phyloP scores from a whole-genome alignment of 2,329 filamentous ascomycete genomes.

The Hymenoscyphus repandus region DNA sequence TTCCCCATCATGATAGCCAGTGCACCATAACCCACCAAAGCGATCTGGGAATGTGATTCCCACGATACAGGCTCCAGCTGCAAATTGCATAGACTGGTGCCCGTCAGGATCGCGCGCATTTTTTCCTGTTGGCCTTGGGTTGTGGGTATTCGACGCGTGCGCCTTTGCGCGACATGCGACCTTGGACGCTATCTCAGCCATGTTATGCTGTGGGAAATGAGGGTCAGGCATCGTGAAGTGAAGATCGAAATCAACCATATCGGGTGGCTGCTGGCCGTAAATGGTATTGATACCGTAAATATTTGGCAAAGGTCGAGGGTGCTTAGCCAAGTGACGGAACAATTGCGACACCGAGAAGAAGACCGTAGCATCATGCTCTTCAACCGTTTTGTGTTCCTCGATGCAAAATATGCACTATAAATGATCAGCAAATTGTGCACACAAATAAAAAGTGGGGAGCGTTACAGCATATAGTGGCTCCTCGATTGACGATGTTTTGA shows the following conservation, averaged over 20 bases:
- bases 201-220: constrained; percentile 15
- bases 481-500: constrained; percentile 24
- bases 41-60: constrained; percentile 28
- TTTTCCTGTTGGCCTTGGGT: constrained; percentile 20
- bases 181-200: constrained; percentile 23
- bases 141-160: constrained; percentile 20
- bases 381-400: constrained; percentile 27
- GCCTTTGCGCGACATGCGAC: constrained; percentile 23
- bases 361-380: constrained; percentile 31
- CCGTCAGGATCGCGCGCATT: constrained; percentile 25
- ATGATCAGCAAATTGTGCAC: neutral
- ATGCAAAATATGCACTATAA: constrained; percentile 30
- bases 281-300: constrained; percentile 24
- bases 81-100: constrained; percentile 25
- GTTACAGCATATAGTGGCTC: constrained; percentile 29
- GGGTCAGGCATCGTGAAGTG: constrained; percentile 24
- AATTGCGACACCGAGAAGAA: constrained; percentile 28
- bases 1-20: constrained; percentile 30
- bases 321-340: constrained; percentile 28
- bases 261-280: constrained; percentile 22
- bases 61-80: constrained; percentile 27
- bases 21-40: constrained; percentile 27
- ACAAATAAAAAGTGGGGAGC: neutral
- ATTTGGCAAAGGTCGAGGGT: constrained; percentile 26
- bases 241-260: constrained; percentile 28